Evolutionary conservation across 2,329 filamentous ascomycete species (phyloP).

Genomic region (Aspergillus texensis): DNA sequence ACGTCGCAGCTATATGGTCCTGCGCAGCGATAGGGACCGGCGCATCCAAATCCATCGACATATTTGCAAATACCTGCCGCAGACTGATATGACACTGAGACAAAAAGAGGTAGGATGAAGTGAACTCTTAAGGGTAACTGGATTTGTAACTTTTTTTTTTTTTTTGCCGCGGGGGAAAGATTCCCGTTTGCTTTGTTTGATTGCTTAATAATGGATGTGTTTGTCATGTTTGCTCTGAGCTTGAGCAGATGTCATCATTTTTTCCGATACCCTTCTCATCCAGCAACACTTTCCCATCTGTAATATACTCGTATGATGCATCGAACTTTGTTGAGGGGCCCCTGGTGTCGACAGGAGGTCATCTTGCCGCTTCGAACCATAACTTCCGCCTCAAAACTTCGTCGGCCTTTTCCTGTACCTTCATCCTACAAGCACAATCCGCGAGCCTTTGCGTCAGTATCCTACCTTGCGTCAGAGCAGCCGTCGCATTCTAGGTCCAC

Average conservation of each 20-base stretch:
- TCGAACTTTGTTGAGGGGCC: constrained; percentile 32
- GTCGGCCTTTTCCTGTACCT: constrained; percentile 19
- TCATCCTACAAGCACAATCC: constrained; percentile 18
- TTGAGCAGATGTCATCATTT: not conserved
- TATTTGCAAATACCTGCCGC: constrained; percentile 17
- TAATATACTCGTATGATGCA: constrained; percentile 29
- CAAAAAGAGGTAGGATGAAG: not conserved
- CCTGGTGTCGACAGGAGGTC: constrained; percentile 32
- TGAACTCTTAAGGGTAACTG: not conserved
- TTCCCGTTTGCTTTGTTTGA: constrained; percentile 29
- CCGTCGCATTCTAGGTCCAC: constrained; percentile 10
- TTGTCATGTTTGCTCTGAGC: constrained; percentile 16
- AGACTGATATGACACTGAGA: not conserved
- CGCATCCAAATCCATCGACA: constrained; percentile 60
- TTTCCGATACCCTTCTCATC: not conserved
- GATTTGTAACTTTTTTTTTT: constrained; percentile 33
- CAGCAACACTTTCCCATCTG: not conserved
- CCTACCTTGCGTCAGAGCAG: constrained; percentile 28
- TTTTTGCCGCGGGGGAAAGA: constrained; percentile 23
- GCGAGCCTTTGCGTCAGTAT: constrained; percentile 28
- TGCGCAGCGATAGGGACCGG: constrained; percentile 54
- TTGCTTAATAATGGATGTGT: constrained; percentile 13
- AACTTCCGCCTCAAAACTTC: constrained; percentile 29
- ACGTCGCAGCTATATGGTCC: constrained; percentile 57
- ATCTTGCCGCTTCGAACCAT: constrained; percentile 32